Evolutionary conservation across 331 rosid species (phyloP).

Genomic region (Telfairia occidentalis): DNA sequence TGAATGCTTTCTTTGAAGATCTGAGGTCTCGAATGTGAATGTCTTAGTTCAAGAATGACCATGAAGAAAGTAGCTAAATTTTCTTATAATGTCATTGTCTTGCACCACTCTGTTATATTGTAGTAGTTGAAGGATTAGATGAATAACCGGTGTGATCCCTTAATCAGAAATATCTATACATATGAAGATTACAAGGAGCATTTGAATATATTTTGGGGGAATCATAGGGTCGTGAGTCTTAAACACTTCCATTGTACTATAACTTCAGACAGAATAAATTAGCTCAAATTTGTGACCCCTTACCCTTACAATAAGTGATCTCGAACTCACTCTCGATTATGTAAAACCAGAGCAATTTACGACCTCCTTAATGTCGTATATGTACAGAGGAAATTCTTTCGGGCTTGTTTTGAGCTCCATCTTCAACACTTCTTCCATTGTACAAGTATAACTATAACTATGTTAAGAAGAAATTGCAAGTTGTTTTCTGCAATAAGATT

Average conservation of each 20-base stretch:
- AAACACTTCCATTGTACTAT: background rate
- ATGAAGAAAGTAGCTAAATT: background rate
- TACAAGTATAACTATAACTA: background rate
- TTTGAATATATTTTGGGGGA: background rate
- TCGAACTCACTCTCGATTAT: too few relatives aligned
- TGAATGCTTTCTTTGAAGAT: slow-evolving; percentile 17
- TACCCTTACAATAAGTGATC: too few relatives aligned
- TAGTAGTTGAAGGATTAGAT: background rate
- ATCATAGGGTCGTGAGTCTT: background rate
- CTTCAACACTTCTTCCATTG: background rate
- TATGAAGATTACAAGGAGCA: background rate
- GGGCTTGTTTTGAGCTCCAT: background rate
- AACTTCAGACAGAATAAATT: background rate
- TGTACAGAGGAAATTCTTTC: too few relatives aligned
- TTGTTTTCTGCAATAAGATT: background rate
- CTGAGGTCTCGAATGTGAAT: slow-evolving; percentile 12
- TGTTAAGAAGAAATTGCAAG: background rate
- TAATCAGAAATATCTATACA: background rate
- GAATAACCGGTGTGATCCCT: background rate
- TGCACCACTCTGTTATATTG: background rate
- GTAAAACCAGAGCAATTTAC: too few relatives aligned
- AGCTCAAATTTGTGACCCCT: background rate
- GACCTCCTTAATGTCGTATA: too few relatives aligned
- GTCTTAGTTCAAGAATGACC: background rate
- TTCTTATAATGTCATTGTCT: background rate